Percentiles rank a stretch among this genome's conserved stretches.
Conservation (phyloP, 2,329 filamentous ascomycete genomes). For the Ophiostoma sp. region DNA sequence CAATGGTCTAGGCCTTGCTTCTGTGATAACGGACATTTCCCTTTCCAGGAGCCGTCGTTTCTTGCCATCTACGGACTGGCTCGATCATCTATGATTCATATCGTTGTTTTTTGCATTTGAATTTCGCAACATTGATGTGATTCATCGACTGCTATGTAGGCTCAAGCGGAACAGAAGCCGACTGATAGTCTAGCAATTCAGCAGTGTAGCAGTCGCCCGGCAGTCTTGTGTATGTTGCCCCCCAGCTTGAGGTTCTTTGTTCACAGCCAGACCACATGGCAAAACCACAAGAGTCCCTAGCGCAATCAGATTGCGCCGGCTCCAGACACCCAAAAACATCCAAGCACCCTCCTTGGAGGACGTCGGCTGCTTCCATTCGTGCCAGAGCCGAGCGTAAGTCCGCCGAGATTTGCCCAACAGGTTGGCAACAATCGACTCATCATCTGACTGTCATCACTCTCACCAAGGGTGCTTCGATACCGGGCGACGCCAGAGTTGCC, state of each 20-base stretch:
- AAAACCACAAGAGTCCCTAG: neutral
- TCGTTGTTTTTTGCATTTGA: neutral
- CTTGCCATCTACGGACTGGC: neutral
- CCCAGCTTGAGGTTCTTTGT: neutral
- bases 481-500: neutral
- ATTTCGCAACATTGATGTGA: neutral
- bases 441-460: neutral
- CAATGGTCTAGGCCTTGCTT: neutral
- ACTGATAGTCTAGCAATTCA: neutral
- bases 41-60: neutral
- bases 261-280: neutral
- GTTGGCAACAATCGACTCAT: neutral
- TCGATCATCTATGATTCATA: neutral
- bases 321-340: neutral
- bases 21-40: neutral
- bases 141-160: neutral
- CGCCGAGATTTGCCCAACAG: neutral
- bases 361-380: neutral
- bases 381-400: neutral
- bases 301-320: neutral
- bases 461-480: neutral
- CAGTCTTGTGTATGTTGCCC: neutral
- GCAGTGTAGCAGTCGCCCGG: neutral
- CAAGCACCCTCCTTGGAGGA: neutral
- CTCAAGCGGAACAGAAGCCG: neutral